Conservation (phyloP, 148 eudicot genomes). For the Simmondsia chinensis region DNA sequence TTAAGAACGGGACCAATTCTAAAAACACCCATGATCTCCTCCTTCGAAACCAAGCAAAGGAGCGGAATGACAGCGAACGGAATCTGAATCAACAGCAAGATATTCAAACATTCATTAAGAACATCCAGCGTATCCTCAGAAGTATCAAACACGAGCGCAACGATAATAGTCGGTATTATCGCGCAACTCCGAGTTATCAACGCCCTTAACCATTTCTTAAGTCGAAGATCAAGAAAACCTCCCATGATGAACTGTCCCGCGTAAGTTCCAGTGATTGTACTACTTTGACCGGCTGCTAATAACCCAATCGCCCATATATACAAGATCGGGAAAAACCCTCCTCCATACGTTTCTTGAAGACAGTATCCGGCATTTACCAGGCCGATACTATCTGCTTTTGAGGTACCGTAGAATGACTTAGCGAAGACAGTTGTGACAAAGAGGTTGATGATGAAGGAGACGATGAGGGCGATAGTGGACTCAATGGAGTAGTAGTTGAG, state of each 20-base stretch:
- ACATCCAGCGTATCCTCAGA: constrained; percentile 68
- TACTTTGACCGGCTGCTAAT: constrained; percentile 97
- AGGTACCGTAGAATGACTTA: constrained; percentile 82
- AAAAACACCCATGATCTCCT: constrained; percentile 86
- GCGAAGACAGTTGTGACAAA: constrained; percentile 93
- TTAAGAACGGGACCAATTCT: constrained; percentile 65
- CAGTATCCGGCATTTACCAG: constrained; percentile 82
- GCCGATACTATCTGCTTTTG: constrained; percentile 66
- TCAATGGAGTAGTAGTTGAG: constrained; percentile 83
- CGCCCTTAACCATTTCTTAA: constrained; percentile 97
- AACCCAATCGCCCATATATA: constrained; percentile 96
- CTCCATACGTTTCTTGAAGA: constrained; percentile 84
- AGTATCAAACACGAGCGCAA: constrained; percentile 72
- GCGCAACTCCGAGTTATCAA: constrained; percentile 93
- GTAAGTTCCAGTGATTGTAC: constrained; percentile 96
- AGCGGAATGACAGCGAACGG: constrained; percentile 98
- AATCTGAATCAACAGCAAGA: constrained; percentile 86
- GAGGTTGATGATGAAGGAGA: constrained; percentile 83
- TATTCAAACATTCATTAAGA: constrained; percentile 91
- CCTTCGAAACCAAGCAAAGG: constrained; percentile 82
- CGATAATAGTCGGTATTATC: constrained; percentile 80
- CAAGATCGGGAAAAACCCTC: constrained; percentile 70
- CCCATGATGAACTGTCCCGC: constrained; percentile 99
- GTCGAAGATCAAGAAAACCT: constrained; percentile 65
- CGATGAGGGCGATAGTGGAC: constrained; percentile 56